Conservation (phyloP, 768 basidiomycete genomes). For the Boletus edulis region DNA sequence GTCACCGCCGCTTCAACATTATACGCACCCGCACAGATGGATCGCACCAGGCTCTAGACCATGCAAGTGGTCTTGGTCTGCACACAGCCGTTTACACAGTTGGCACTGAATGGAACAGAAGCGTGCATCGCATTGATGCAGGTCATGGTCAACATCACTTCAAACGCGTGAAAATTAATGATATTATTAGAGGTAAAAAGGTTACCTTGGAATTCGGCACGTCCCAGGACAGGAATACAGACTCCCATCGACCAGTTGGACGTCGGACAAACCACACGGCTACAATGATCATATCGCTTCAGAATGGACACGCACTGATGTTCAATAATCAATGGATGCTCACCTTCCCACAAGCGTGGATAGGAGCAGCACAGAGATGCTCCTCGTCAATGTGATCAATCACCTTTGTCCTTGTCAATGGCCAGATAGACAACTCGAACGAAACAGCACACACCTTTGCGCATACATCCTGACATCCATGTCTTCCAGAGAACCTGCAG, state of each 20-base stretch:
- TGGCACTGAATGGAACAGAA: conserved; percentile 54
- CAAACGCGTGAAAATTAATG: background rate
- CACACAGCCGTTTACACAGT: conserved; percentile 55
- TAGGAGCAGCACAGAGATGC: conserved; percentile 51
- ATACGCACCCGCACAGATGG: conserved; percentile 57
- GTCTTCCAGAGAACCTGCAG: conserved; percentile 44
- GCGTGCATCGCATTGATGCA: conserved; percentile 50
- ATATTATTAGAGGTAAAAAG: background rate
- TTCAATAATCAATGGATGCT: background rate
- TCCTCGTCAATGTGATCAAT: conserved; percentile 46
- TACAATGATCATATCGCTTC: conserved; percentile 12
- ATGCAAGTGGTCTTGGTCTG: conserved; percentile 49
- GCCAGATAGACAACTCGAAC: background rate
- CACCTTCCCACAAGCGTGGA: conserved; percentile 58
- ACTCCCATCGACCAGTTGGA: conserved; percentile 29
- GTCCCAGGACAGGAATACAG: conserved; percentile 40
- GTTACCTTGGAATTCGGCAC: conserved; percentile 44
- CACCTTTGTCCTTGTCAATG: conserved; percentile 31
- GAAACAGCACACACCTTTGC: conserved; percentile 38
- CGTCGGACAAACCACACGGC: conserved; percentile 41
- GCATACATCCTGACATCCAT: conserved; percentile 52
- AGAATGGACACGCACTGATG: background rate
- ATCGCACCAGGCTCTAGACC: conserved; percentile 37
- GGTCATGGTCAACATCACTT: conserved; percentile 44
- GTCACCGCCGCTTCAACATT: background rate